Conservation (phyloP, 31 red algal genomes). For the Bonnemaisonia californica region DNA sequence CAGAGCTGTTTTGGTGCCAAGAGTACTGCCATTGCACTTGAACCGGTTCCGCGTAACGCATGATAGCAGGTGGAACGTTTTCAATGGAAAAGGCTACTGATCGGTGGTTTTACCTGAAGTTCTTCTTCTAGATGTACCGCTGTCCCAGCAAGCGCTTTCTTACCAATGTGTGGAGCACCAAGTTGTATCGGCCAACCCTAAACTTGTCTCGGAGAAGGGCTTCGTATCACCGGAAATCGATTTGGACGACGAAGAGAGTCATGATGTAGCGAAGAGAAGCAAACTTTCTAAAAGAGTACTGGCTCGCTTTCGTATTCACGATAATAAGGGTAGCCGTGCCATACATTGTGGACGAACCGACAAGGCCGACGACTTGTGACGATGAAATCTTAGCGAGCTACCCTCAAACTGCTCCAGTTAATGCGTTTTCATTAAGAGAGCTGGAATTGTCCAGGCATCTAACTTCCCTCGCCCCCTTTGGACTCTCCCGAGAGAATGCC, state of each 20-base stretch:
- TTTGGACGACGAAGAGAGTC: background rate
- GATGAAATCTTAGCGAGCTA: too few species aligned
- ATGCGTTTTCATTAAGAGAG: too few species aligned
- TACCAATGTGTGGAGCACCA: background rate
- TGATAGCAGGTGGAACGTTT: background rate
- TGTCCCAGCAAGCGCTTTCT: background rate
- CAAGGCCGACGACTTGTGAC: too few species aligned
- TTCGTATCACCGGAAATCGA: background rate
- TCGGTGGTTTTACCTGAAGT: conserved; percentile 1
- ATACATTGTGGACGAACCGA: too few species aligned
- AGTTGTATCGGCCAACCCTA: background rate
- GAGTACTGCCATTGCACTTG: conserved; percentile 22
- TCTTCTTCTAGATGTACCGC: background rate
- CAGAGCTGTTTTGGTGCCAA: conserved; percentile 17
- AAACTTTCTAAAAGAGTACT: background rate
- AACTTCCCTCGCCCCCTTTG: background rate
- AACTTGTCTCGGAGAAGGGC: background rate
- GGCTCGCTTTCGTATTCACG: background rate
- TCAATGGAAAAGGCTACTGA: conserved; percentile 17
- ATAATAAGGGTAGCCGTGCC: background rate
- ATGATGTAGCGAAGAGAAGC: background rate
- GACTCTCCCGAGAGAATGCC: conserved; percentile 6
- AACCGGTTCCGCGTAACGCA: conserved; percentile 20
- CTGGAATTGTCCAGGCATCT: background rate
- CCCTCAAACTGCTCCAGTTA: too few species aligned